phyloP scores from a whole-genome alignment of 768 basidiomycete genomes.

The Boletus barrowsii region DNA sequence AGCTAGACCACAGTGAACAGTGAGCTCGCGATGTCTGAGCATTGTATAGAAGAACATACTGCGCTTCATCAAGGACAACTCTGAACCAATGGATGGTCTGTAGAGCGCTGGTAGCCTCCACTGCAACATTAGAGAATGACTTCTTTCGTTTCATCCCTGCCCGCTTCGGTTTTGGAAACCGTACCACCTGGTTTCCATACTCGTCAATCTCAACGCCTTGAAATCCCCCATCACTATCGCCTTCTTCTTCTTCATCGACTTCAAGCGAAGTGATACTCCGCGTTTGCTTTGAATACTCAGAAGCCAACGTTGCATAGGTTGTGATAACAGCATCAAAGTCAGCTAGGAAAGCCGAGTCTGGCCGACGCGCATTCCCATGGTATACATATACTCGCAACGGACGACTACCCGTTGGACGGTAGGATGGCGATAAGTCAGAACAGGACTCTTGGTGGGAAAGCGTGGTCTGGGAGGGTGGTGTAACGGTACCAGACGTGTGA shows the following conservation, averaged over 20 bases:
- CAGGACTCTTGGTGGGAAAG: constrained; percentile 27
- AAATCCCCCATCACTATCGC: constrained; percentile 60
- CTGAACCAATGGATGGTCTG: constrained; percentile 97
- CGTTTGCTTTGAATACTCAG: constrained; percentile 89
- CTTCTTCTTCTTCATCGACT: constrained; percentile 66
- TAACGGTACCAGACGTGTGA: constrained; percentile 34
- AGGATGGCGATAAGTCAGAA: constrained; percentile 25
- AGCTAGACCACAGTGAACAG: constrained; percentile 45
- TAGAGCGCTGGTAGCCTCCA: constrained; percentile 69
- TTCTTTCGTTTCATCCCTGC: constrained; percentile 67
- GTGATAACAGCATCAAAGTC: constrained; percentile 98
- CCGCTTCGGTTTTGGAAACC: constrained; percentile 64
- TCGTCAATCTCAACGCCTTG: constrained; percentile 66
- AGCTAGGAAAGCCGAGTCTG: constrained; percentile 83
- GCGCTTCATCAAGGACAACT: constrained; percentile 90
- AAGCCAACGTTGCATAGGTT: constrained; percentile 92
- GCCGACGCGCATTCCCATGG: constrained; percentile 85
- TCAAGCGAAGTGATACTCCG: constrained; percentile 57
- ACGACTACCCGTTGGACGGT: constrained; percentile 44
- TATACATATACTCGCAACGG: constrained; percentile 89
- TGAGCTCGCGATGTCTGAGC: background rate
- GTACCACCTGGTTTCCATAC: constrained; percentile 58
- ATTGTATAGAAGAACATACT: constrained; percentile 56
- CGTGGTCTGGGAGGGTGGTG: constrained; percentile 36
- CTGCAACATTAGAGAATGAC: constrained; percentile 37